Conservation (phyloP, 208 protist genomes). For the Leishmania guyanensis region DNA sequence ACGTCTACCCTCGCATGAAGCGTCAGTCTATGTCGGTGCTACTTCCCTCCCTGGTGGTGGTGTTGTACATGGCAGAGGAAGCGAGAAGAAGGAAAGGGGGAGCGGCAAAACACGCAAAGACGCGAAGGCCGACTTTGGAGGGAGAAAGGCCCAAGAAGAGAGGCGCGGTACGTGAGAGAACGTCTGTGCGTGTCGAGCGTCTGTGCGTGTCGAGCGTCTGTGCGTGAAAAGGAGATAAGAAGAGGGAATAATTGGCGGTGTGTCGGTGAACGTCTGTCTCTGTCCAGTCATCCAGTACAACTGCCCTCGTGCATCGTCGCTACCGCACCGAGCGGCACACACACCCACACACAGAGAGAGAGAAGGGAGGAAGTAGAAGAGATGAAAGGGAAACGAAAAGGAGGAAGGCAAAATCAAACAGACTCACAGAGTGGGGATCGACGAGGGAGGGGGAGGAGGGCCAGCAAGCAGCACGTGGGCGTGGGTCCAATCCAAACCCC, state of each 20-base stretch:
- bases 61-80: slow-evolving; percentile 1
- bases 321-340: neutral
- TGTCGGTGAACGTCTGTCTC: neutral
- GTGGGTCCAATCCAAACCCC: neutral
- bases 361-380: neutral
- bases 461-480: neutral
- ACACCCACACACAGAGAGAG: neutral
- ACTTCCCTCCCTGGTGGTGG: neutral
- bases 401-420: neutral
- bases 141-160: too few species aligned
- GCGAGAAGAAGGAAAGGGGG: neutral
- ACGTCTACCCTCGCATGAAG: neutral
- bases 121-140: neutral
- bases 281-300: neutral
- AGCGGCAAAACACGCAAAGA: neutral
- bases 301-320: neutral
- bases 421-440: neutral
- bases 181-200: neutral
- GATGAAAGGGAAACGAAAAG: slow-evolving; percentile 8
- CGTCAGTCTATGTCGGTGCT: neutral
- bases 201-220: neutral
- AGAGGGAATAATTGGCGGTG: neutral
- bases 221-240: neutral
- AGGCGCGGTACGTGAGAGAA: neutral
- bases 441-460: neutral